Percentiles rank a stretch among this genome's conserved stretches.
phyloP scores from a whole-genome alignment of 2,329 filamentous ascomycete genomes.

The Verticillium albo-atrum region DNA sequence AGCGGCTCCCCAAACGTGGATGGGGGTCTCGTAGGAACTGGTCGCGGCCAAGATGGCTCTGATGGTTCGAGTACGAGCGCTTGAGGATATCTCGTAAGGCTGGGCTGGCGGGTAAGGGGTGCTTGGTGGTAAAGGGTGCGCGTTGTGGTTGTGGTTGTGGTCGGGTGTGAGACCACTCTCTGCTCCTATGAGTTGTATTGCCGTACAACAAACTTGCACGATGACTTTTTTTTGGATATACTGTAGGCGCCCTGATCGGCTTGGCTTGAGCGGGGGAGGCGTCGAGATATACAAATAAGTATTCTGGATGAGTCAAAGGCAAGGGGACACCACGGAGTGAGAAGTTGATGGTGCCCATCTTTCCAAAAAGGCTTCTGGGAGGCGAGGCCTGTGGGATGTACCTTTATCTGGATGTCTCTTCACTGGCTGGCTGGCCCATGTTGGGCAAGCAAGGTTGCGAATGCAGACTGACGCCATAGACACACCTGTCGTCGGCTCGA shows the following conservation, averaged over 20 bases:
- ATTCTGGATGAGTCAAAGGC: slow-evolving; percentile 4
- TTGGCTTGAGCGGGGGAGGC: neutral
- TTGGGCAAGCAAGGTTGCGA: slow-evolving; percentile 1
- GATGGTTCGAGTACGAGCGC: neutral
- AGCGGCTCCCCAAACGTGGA: slow-evolving; percentile 14
- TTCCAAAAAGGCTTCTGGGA: slow-evolving; percentile 14
- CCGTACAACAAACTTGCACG: neutral
- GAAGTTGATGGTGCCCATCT: slow-evolving; percentile 18
- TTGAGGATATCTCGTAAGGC: neutral
- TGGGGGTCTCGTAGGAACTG: neutral
- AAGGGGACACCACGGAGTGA: slow-evolving; percentile 20
- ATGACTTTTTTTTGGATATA: neutral
- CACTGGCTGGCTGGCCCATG: neutral
- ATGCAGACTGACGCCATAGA: slow-evolving; percentile 15
- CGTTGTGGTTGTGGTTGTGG: neutral
- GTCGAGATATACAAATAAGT: slow-evolving; percentile 2
- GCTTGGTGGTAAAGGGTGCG: neutral
- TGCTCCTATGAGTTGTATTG: neutral
- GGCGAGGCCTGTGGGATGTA: slow-evolving; percentile 6
- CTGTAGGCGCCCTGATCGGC: neutral
- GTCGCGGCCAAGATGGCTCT: neutral
- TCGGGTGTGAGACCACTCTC: neutral
- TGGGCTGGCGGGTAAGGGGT: neutral
- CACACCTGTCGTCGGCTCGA: slow-evolving; percentile 1
- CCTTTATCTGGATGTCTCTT: slow-evolving; percentile 9